Evolutionary conservation across 2,329 filamentous ascomycete genomes (phyloP), one percentile per base, ranked within the genome.

Genomic region (Colletotrichum lupini): DNA sequence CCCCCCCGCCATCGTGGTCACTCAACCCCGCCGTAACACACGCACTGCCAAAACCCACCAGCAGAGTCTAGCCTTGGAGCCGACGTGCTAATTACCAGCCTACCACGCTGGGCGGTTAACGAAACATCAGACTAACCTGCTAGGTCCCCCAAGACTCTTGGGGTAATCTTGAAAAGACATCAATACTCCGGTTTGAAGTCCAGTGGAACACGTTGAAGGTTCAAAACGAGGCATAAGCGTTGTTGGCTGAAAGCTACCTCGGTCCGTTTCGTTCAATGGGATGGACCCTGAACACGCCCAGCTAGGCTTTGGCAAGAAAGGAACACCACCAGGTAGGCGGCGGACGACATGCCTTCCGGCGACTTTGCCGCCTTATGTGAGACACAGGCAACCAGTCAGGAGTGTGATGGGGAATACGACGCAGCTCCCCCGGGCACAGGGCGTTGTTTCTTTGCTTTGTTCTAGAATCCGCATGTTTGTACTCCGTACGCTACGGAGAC

Each of bases 11-110:
- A 63, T 69, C 11, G 65, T 53, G 49, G 14, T 30, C 35, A 24
- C 58, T 19, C 26, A 55, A 68, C 65, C 69, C 69, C 59, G 69
- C 65, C 30, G 65, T 46, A 35, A n/a, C 14, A 67, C 46, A 56
- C 55, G 24, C 46, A 14, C 61, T 58, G 42, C 42, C 42, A 70
- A 58, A 30, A 58, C 11, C 63, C 61, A 55, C 52, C 26, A n/a
- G 67, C 53, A 30, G 37, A 35, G 26, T 4, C 37, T 22, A 11
- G 52, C 14, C 9, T 62, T 26, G 24, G 42, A 49, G 14, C 30
- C 56, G 55, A 26, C 22, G 63, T 57, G 26, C n/a, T 52, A n/a
- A n/a, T n/a, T n/a, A 57, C 32, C 35, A 42, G 32, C 32, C 6
- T 46, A 19, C 14, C n/a, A n/a, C 37, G 9, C 49, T 30, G 24